phyloP scores from a whole-genome alignment of 495 filamentous ascomycete species.

The Hypoxylon subgilvum region DNA sequence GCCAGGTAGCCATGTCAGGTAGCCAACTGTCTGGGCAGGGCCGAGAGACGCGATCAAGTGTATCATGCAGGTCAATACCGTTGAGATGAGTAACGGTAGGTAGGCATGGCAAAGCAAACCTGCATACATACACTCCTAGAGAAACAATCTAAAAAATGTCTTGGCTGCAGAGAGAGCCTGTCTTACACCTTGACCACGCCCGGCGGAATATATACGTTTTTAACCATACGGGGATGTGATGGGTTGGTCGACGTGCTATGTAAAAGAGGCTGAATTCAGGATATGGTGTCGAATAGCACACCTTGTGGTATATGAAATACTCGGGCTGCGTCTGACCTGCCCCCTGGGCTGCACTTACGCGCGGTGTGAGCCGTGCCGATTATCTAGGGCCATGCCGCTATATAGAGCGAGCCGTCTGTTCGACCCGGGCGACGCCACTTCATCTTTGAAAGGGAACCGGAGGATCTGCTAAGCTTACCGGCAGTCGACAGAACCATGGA shows the following conservation, averaged over 20 bases:
- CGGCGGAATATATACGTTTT: slow-evolving; percentile 6
- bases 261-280: slow-evolving; percentile 38
- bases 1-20: no score
- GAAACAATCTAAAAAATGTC: slow-evolving; percentile 17
- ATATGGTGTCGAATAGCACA: slow-evolving; percentile 3
- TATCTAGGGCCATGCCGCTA: slow-evolving; percentile 15
- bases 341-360: neutral
- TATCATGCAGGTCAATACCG: slow-evolving; percentile 34
- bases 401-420: slow-evolving; percentile 28
- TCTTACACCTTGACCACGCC: neutral
- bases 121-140: neutral
- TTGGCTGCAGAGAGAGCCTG: slow-evolving; percentile 33
- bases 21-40: slow-evolving; percentile 11
- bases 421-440: slow-evolving; percentile 5
- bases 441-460: slow-evolving; percentile 2
- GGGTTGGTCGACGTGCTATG: slow-evolving; percentile 8
- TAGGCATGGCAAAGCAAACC: neutral
- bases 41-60: slow-evolving; percentile 9
- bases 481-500: slow-evolving; percentile 17
- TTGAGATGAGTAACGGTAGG: slow-evolving; percentile 1
- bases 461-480: neutral
- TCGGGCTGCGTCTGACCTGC: neutral
- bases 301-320: slow-evolving; percentile 2
- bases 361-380: slow-evolving; percentile 11
- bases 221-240: slow-evolving; percentile 26